Percentiles rank a stretch among this genome's conserved stretches.
Evolutionary conservation across 2,329 filamentous ascomycete genomes (phyloP).

Genomic region (Microdochium bolleyi): DNA sequence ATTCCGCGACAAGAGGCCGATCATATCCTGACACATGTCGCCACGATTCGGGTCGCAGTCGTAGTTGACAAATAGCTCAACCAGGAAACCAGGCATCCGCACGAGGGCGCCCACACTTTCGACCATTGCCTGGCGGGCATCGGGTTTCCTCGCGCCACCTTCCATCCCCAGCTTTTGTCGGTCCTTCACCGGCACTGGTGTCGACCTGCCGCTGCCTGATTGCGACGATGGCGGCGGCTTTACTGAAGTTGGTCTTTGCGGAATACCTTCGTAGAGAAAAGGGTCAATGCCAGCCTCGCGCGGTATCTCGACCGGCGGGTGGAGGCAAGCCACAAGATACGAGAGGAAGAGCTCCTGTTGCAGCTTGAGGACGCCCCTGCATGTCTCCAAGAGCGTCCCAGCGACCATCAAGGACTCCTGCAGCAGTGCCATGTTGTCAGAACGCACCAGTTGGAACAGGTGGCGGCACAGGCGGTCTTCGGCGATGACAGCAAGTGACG

Average conservation of each 20-base stretch:
- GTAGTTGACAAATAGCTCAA: constrained; percentile 95
- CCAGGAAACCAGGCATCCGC: constrained; percentile 89
- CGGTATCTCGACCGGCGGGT: constrained; percentile 90
- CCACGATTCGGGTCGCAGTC: constrained; percentile 89
- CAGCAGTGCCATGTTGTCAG: constrained; percentile 91
- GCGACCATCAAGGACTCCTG: constrained; percentile 90
- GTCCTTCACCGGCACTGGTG: constrained; percentile 86
- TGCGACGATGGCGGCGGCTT: constrained; percentile 65
- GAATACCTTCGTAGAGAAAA: constrained; percentile 84
- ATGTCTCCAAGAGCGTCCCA: constrained; percentile 84
- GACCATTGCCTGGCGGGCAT: constrained; percentile 96
- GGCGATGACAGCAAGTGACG: constrained; percentile 76
- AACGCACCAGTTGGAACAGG: constrained; percentile 91
- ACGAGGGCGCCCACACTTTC: constrained; percentile 89
- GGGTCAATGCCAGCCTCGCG: constrained; percentile 85
- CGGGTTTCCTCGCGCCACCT: constrained; percentile 83
- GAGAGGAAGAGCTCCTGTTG: constrained; percentile 95
- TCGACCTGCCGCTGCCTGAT: constrained; percentile 70
- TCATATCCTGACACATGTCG: constrained; percentile 91
- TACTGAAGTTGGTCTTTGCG: constrained; percentile 79
- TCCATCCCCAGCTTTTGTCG: constrained; percentile 88
- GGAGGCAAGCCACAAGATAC: constrained; percentile 87
- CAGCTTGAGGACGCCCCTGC: constrained; percentile 81
- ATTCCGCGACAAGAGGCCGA: constrained; percentile 86
- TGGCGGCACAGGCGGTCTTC: constrained; percentile 91